Conservation (phyloP, 345 rosid genomes). For the Populus simonii region DNA sequence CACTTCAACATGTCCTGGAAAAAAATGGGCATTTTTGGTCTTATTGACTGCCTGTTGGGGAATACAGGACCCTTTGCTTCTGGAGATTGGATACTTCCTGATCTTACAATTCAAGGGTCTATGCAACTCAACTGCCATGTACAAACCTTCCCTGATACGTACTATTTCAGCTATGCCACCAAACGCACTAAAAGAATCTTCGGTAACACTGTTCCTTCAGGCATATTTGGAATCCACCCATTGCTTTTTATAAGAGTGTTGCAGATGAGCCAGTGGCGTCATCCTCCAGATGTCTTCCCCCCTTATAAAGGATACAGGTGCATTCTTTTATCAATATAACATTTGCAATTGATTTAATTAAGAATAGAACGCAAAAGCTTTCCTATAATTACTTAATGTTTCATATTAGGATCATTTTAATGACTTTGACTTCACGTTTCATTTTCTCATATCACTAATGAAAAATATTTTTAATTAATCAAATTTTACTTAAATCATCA, state of each 20-base stretch:
- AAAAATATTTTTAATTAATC: not conserved
- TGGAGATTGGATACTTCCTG: conserved; percentile 92
- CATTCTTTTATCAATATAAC: not conserved
- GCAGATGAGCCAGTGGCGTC: conserved; percentile 84
- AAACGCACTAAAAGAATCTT: conserved; percentile 60
- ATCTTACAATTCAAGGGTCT: conserved; percentile 89
- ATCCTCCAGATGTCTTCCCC: conserved; percentile 55
- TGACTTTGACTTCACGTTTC: not conserved
- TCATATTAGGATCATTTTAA: not conserved
- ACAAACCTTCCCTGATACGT: conserved; percentile 70
- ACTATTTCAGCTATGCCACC: conserved; percentile 93
- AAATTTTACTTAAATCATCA: not conserved
- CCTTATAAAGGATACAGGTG: conserved; percentile 96
- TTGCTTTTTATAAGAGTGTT: conserved; percentile 73
- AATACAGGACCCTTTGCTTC: conserved; percentile 79
- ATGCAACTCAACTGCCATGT: conserved; percentile 50
- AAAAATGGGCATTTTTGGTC: conserved; percentile 67
- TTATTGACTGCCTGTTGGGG: conserved; percentile 63
- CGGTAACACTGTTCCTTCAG: conserved; percentile 75
- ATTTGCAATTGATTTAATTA: not conserved
- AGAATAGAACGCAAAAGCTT: not conserved
- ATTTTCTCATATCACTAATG: not conserved
- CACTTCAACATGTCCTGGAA: conserved; percentile 82
- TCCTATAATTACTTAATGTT: not conserved
- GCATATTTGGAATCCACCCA: conserved; percentile 76